Base-by-base conservation (phyloP, 2,329 filamentous ascomycete genomes). In the Capronia epimyces region DNA sequence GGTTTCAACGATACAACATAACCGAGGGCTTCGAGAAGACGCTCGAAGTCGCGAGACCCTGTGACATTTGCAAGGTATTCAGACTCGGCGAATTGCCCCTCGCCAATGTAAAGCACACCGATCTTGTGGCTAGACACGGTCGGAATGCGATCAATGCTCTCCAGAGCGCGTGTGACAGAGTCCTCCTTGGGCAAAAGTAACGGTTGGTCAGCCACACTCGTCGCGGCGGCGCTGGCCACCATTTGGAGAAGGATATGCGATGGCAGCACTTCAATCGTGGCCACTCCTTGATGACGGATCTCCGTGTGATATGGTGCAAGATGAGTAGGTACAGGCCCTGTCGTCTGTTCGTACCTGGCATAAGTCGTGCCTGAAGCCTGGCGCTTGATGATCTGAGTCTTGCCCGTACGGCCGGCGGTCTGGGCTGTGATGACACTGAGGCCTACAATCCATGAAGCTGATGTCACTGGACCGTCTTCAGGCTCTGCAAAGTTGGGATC, bases 41-140 rank as follows among this genome's bases (percentile, higher is more conserved):
- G 80, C 8, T 88, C 83, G 63, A 96, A 98, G 63, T 95, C 90
- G 39, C 82, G 80, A 57, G 89, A 95, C 21, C 93, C 93, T 24
- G 82, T 83, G 3, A 87, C 82, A 60, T 98, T 98, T 61, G 86
- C 80, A 22, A 98, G 77, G 29, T 97, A 95, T 49, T 94, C 88
- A 0, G 76, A 73, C 67, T 97, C 93, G 1, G 83, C 71, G 0
- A 80, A 88, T 69, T 98, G 93, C 5, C 86, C 85, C 62, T 94
- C 84, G 47, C 86, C 89, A 57, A 97, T 85, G 67, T 96, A 98
- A 34, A 98, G 83, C 18, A 98, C 86, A 13, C 93, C 93, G 36
- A 95, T 86, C 69, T 95, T 96, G 75, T 97, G 89, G 5, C 89
- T 89, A 67, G 98, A 93, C 3, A 98, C 84, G 7, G 89, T 90